Conservation (phyloP, 768 basidiomycete species). For the Boletus pseudopeckii region DNA sequence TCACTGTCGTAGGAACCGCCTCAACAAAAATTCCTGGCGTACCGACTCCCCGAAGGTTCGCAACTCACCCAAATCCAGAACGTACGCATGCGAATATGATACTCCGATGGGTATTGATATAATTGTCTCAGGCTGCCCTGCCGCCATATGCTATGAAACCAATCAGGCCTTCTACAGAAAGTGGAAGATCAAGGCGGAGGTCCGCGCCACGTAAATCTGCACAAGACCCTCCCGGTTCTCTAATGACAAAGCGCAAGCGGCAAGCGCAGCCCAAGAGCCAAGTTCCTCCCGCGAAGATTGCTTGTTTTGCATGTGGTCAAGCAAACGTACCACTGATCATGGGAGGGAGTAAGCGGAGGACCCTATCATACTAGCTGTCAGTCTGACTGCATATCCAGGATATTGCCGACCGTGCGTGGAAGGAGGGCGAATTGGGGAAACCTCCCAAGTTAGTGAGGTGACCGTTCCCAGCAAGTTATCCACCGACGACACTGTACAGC, state of each 20-base stretch:
- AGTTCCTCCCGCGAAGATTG: slow-evolving; percentile 41
- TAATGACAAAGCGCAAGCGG: slow-evolving; percentile 41
- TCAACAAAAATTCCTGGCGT: slow-evolving; percentile 51
- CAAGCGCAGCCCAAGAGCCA: slow-evolving; percentile 33
- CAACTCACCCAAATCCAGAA: slow-evolving; percentile 57
- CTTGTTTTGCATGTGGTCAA: slow-evolving; percentile 59
- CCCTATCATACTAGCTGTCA: background rate
- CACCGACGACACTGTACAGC: slow-evolving; percentile 1
- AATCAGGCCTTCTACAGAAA: slow-evolving; percentile 50
- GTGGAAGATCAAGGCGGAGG: slow-evolving; percentile 36
- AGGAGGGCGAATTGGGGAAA: slow-evolving; percentile 41
- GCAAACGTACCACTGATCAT: slow-evolving; percentile 73
- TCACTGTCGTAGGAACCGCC: slow-evolving; percentile 36
- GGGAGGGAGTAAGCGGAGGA: slow-evolving; percentile 59
- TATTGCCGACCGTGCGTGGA: slow-evolving; percentile 70
- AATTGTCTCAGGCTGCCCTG: slow-evolving; percentile 37
- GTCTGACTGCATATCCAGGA: slow-evolving; percentile 36
- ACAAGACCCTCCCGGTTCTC: slow-evolving; percentile 19
- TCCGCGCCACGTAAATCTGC: slow-evolving; percentile 31
- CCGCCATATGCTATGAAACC: slow-evolving; percentile 52
- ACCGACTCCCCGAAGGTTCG: slow-evolving; percentile 54
- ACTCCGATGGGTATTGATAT: background rate
- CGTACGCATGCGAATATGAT: slow-evolving; percentile 35
- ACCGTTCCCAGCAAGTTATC: background rate
- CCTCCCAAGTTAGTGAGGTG: slow-evolving; percentile 20